Percentiles rank a stretch among this genome's conserved stretches.
Conservation (phyloP, 139 green algal genomes). For the Tetradesmus obliquus region DNA sequence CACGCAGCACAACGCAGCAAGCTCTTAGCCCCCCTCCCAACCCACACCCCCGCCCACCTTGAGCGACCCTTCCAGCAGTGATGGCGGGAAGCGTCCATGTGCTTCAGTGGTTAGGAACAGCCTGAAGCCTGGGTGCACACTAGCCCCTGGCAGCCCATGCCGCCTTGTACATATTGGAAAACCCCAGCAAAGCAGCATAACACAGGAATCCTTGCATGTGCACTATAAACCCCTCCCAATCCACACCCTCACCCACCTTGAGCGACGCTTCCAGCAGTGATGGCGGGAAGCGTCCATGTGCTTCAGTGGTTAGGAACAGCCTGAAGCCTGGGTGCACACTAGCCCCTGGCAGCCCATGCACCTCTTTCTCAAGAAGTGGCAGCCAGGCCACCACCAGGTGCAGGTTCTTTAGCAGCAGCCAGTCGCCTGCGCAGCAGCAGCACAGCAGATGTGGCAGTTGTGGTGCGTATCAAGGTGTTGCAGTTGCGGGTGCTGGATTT, state of each 20-base stretch:
- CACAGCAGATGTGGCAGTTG: not conserved
- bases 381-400: slow-evolving; percentile 86
- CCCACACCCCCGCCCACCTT: slow-evolving; percentile 61
- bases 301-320: slow-evolving; percentile 83
- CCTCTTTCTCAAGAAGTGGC: slow-evolving; percentile 80
- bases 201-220: too few relatives aligned
- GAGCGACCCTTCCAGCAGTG: slow-evolving; percentile 76
- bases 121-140: slow-evolving; percentile 59
- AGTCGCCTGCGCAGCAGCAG: slow-evolving; percentile 61
- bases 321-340: slow-evolving; percentile 67
- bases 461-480: not conserved
- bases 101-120: slow-evolving; percentile 84
- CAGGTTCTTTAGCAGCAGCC: slow-evolving; percentile 91
- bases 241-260: slow-evolving; percentile 61
- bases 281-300: slow-evolving; percentile 75
- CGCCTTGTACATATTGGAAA: too few relatives aligned
- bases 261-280: slow-evolving; percentile 78
- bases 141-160: too few relatives aligned
- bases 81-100: slow-evolving; percentile 76
- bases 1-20: too few relatives aligned
- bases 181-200: too few relatives aligned
- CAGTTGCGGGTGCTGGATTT: not conserved
- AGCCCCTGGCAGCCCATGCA: slow-evolving; percentile 40
- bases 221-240: too few relatives aligned
- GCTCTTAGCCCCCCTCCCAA: too few relatives aligned